Percentiles rank a stretch among this genome's conserved stretches.
Conservation (phyloP, 2,329 filamentous ascomycete genomes). For the Fusarium sambucinum region DNA sequence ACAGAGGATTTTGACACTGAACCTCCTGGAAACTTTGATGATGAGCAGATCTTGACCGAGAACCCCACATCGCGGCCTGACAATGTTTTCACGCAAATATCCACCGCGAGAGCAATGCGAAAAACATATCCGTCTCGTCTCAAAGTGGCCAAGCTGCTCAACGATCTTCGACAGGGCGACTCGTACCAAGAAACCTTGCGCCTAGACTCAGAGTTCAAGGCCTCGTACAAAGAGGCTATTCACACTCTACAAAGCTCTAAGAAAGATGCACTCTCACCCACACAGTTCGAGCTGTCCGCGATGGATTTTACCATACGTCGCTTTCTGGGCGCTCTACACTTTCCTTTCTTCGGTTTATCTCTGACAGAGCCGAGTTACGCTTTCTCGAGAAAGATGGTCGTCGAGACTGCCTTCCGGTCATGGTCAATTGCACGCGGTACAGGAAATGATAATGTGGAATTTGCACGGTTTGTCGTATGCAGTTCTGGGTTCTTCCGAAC, state of each 20-base stretch:
- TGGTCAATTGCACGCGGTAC: constrained; percentile 56
- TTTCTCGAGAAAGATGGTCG: constrained; percentile 62
- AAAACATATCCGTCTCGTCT: constrained; percentile 59
- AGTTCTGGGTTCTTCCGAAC: constrained; percentile 58
- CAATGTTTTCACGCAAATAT: constrained; percentile 55
- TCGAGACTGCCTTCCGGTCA: constrained; percentile 62
- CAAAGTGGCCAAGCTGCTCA: constrained; percentile 57
- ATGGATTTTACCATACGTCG: constrained; percentile 66
- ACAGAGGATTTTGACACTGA: constrained; percentile 62
- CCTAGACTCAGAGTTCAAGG: constrained; percentile 58
- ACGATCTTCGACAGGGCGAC: constrained; percentile 53
- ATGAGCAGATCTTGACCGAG: constrained; percentile 58
- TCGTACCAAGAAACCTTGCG: constrained; percentile 61
- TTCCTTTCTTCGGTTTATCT: constrained; percentile 61
- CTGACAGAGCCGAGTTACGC: constrained; percentile 60
- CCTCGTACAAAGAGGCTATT: constrained; percentile 57
- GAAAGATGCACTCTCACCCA: constrained; percentile 38
- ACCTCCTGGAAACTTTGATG: constrained; percentile 63
- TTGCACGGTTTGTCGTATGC: constrained; percentile 55
- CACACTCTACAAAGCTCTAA: constrained; percentile 49
- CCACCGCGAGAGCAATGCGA: constrained; percentile 57
- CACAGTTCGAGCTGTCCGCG: constrained; percentile 58
- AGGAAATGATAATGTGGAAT: constrained; percentile 38
- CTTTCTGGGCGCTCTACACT: constrained; percentile 68
- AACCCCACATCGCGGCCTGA: constrained; percentile 51